Evolutionary conservation across 441 rosid genomes (phyloP).

Genomic region (Populus tomentosa): DNA sequence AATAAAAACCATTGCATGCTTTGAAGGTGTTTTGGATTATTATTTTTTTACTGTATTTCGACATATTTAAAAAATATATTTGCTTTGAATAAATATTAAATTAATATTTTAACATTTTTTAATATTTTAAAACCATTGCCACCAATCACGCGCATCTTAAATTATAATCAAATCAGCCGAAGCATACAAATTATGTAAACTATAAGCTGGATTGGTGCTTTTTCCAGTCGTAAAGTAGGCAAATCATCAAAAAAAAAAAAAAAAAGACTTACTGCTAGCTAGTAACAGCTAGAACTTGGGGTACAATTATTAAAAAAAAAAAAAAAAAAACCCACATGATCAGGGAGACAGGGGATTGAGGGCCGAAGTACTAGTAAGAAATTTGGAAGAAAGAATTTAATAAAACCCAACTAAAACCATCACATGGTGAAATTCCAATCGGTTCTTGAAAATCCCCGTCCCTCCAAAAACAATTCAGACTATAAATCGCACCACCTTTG

Average conservation of each 20-base stretch:
- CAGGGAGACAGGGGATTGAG: background rate
- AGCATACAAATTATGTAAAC: too few relatives aligned
- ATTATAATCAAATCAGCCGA: too few relatives aligned
- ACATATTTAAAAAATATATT: too few relatives aligned
- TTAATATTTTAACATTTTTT: too few relatives aligned
- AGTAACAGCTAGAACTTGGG: background rate
- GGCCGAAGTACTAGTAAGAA: background rate
- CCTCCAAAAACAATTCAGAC: constrained; percentile 28
- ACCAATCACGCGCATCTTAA: too few relatives aligned
- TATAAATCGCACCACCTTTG: constrained; percentile 17
- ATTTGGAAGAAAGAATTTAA: constrained; percentile 22
- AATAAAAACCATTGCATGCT: too few relatives aligned
- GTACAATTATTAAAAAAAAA: background rate
- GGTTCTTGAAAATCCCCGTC: constrained; percentile 29
- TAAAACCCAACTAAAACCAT: constrained; percentile 26
- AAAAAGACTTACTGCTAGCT: background rate
- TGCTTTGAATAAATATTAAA: too few relatives aligned
- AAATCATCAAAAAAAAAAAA: background rate
- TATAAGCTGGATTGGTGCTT: too few relatives aligned
- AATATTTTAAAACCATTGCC: too few relatives aligned
- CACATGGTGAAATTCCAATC: constrained; percentile 36
- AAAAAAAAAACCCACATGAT: background rate
- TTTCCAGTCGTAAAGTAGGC: background rate
- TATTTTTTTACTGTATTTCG: too few relatives aligned
- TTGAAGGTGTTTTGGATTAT: too few relatives aligned